These are phyloP conservation scores for Diutina ranongensis DNA, from an alignment of 1,139 yeast species.

Conservation along the genomic window DNA sequence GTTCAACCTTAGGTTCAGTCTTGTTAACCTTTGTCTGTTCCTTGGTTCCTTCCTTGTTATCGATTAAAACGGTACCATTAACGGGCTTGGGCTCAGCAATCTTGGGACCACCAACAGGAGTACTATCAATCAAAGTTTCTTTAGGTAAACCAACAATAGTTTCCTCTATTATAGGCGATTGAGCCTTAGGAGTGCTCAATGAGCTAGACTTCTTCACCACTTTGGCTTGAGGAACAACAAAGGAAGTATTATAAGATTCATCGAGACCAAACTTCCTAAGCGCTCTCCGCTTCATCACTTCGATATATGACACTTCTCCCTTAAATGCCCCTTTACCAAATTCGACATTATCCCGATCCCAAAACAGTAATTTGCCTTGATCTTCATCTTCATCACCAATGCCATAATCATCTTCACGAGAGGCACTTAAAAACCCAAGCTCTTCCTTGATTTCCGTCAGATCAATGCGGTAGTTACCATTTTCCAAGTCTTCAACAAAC, in stretches of 20 bases:
- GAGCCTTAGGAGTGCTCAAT: conserved; percentile 10
- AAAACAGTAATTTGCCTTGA: conserved; percentile 18
- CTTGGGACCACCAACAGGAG: background rate
- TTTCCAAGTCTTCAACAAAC: conserved; percentile 77
- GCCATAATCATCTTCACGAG: conserved; percentile 31
- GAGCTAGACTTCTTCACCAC: conserved; percentile 10
- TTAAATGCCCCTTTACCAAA: conserved; percentile 9
- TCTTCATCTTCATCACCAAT: conserved; percentile 38
- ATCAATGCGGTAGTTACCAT: conserved; percentile 47
- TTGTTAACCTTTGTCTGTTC: background rate
- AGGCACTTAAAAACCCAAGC: conserved; percentile 15
- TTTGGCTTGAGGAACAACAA: conserved; percentile 31
- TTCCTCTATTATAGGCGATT: conserved; percentile 9
- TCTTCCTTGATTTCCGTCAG: conserved; percentile 22
- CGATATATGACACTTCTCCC: conserved; percentile 35
- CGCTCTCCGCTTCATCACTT: conserved; percentile 40
- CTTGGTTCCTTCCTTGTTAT: background rate
- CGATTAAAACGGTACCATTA: background rate
- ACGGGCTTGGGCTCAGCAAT: background rate
- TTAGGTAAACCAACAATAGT: conserved; percentile 18
- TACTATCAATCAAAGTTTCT: conserved; percentile 32
- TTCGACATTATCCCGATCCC: conserved; percentile 12
- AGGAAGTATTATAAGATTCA: conserved; percentile 23
- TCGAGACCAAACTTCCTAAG: conserved; percentile 31
- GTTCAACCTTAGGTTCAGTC: background rate